Base-by-base conservation (phyloP, 2,329 filamentous ascomycete genomes). In the Botrytis squamosa region DNA sequence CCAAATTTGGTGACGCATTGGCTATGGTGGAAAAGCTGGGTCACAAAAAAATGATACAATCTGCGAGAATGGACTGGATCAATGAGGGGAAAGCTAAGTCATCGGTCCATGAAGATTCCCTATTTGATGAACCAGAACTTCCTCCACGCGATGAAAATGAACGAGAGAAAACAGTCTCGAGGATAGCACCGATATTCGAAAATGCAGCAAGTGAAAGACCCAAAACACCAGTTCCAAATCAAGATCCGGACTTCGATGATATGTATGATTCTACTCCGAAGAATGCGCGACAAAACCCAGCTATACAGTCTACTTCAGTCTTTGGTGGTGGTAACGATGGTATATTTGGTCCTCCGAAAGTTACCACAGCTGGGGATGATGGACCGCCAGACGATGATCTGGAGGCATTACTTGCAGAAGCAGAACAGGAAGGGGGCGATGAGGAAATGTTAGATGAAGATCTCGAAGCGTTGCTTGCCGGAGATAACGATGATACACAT, bases 1-100 rank as follows among this genome's bases (percentile, higher is more conserved):
- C 95, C 8, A 95, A 94, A 80, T 99, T 99, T 80, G 88, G 93
- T 66, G 96, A 99, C 80, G 96, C 93, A 4, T 85, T 98, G 10
- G 85, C 87, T 57, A 97, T 98, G 85, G 93, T 98, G 3, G 96
- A 99, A 82, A 98, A 97, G 83, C 86, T 94, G 0, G 96, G 96
- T 1, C 96, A 98, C 83, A 93, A 92, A 78, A 95, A 93, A 81
- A 86, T 87, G 22, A 87, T 98, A 81, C 89, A 93, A 76, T 87
- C 89, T 46, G 92, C 91, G 83, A 88, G 95, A 75, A 89, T 89
- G 81, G 90, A 92, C 76, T 97, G 94, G 92, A 95, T 98, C 77
- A 89, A 95, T 73, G 93, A 97, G 81, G 85, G 88, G 14, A 92
- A 88, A 77, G 89, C 90, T 0, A 88, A 83, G 65, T 71, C 72